Conservation (phyloP, 441 rosid genomes). For the Brassica balearica region DNA sequence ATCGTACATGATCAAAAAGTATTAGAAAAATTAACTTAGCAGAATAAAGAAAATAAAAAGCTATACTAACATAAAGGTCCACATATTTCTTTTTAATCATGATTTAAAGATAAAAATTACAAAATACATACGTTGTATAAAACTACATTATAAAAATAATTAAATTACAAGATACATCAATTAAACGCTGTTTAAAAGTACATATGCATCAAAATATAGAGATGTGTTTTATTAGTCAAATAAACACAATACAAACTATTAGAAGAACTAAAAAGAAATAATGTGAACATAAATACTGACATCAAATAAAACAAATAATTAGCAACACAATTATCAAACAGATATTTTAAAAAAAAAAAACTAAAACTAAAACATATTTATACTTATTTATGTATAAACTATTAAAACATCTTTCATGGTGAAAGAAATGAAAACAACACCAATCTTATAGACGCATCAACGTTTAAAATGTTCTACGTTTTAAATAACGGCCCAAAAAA, state of each 20-base stretch:
- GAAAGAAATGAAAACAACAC: slow-evolving; percentile 3
- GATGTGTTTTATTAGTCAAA: not conserved
- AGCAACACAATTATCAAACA: not conserved
- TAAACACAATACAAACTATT: not conserved
- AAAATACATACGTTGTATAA: not conserved
- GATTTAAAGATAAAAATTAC: not conserved
- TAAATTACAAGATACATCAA: not conserved
- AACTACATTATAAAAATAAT: not conserved
- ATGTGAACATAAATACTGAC: not conserved
- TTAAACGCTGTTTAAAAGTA: not conserved
- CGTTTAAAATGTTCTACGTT: not conserved
- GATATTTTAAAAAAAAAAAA: no score
- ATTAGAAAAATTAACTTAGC: not conserved
- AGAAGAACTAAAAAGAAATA: not conserved
- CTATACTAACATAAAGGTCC: not conserved
- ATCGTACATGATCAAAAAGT: not conserved
- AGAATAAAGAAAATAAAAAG: not conserved
- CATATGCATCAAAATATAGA: not conserved
- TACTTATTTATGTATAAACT: not conserved
- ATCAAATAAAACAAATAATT: not conserved
- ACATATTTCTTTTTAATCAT: not conserved
- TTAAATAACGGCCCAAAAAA: not conserved
- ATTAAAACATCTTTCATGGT: not conserved
- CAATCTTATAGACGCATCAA: not conserved
- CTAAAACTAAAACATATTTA: not conserved